These are phyloP conservation scores for Fraxinus sp. DNA, from an alignment of 305 asterid species.

Conservation along the genomic window DNA sequence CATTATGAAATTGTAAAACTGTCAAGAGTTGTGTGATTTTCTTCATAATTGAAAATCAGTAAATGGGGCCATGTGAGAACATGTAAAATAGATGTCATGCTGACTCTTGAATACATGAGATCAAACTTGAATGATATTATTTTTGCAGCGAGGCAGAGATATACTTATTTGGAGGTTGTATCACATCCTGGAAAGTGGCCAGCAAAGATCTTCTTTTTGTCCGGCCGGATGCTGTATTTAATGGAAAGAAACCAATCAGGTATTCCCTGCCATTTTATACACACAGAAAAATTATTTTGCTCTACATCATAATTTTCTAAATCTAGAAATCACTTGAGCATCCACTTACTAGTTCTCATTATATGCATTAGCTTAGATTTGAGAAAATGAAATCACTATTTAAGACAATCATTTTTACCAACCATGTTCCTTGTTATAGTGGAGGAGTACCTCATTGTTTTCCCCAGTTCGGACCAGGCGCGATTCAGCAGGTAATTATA, in stretches of 20 bases:
- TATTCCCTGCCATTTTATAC: constrained; percentile 23
- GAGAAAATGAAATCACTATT: constrained; percentile 17
- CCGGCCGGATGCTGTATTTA: constrained; percentile 94
- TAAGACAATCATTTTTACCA: constrained; percentile 23
- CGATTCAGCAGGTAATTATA: constrained; percentile 74
- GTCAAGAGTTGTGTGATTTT: not conserved
- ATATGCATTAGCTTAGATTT: constrained; percentile 9
- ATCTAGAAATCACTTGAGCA: constrained; percentile 11
- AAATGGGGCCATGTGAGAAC: not conserved
- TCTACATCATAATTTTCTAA: not conserved
- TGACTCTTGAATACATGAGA: constrained; percentile 10
- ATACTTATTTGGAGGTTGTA: constrained; percentile 87
- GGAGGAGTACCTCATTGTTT: constrained; percentile 98
- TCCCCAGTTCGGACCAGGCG: constrained; percentile 98
- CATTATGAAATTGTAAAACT: not conserved
- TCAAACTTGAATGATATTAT: constrained; percentile 13
- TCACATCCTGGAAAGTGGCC: constrained; percentile 95
- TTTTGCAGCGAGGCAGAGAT: constrained; percentile 85
- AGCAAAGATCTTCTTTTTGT: constrained; percentile 85
- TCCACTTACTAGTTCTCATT: not conserved
- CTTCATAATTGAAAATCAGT: constrained; percentile 1
- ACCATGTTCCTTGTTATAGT: constrained; percentile 42
- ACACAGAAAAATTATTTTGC: not conserved
- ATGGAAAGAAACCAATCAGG: constrained; percentile 97
- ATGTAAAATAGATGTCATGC: not conserved